Evolutionary conservation across 257 asterid genomes (phyloP), one percentile per base, ranked within the genome.

Genomic region (Phtheirospermum japonicum): DNA sequence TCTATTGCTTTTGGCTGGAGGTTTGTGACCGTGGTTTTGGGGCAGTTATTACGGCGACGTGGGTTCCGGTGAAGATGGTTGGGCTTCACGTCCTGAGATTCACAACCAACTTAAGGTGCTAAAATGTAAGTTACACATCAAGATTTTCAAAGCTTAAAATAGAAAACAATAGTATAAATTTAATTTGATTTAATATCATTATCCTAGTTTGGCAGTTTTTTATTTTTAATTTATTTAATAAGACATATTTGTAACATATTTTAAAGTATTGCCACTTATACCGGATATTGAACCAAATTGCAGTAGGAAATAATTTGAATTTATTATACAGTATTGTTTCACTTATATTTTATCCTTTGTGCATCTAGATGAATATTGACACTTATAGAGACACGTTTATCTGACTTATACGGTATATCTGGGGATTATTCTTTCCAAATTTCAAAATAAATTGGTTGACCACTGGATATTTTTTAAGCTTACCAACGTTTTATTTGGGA

Each of bases 321-420:
- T 50, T 59, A 61, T 36, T 34, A 46, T 55, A 31, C 39, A n/a
- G n/a, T n/a, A 53, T 16, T 14, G 31, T 69, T 51, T 18, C 36
- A 33, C 75, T 51, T 60, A 20, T 31, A 48, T n/a, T n/a, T 69
- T 34, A 70, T 42, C 42, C 13, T 65, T 51, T 45, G 16, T 66
- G 72, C 23, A 39, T 37, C 61, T 53, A 70, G 57, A 63, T 48
- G 49, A 30, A 42, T 46, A 40, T 14, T 14, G 52, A 57, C 55
- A 57, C 59, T 73, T 70, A 17, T 19, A 40, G 46, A 33, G 59
- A 46, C 52, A 16, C 18, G 7, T 23, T 40, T n/a, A n/a, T n/a
- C n/a, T n/a, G n/a, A n/a, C n/a, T 37, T 58, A 23, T 33, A 28
- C 33, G 14, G 14, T 30, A 34, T 57, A 28, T 61, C 56, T 16